phyloP scores from a whole-genome alignment of 306 rosid species.

The Casuarina cunninghamiana region DNA sequence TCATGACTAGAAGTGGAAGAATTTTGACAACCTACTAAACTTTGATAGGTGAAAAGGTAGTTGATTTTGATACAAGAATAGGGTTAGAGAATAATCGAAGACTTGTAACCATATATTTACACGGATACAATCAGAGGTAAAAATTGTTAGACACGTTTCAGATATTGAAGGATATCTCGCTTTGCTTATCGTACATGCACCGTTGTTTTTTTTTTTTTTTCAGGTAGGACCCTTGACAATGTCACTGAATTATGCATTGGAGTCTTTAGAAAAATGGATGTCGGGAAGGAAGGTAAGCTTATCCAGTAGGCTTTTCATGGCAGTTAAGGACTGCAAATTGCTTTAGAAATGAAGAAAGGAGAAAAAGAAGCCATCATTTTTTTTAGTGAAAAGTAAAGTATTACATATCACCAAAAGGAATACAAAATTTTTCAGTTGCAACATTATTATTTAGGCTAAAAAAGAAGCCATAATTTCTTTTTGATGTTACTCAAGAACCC shows the following conservation, averaged over 20 bases:
- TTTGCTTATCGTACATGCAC: conserved; percentile 1
- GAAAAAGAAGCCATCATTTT: background rate
- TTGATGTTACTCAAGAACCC: background rate
- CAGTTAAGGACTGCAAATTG: background rate
- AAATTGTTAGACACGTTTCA: no score
- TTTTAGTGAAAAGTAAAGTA: no score
- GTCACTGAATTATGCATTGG: conserved; percentile 46
- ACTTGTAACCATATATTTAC: background rate
- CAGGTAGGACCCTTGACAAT: conserved; percentile 58
- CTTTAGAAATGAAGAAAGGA: background rate
- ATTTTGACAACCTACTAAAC: no score
- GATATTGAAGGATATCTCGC: background rate
- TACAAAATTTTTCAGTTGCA: no score
- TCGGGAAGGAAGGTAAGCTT: conserved; percentile 48
- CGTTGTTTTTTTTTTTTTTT: background rate
- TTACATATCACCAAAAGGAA: no score
- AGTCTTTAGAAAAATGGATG: conserved; percentile 60
- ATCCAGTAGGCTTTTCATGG: background rate
- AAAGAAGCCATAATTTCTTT: background rate
- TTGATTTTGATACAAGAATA: no score
- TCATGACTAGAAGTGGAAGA: no score
- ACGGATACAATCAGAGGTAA: background rate
- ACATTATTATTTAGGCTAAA: no score
- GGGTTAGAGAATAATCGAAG: background rate
- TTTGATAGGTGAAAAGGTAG: no score